A percentile compares a stretch with the other conserved stretches of the same genome.
Conservation (phyloP, 352 stramenopile species). For the Globisporangium ultimum region DNA sequence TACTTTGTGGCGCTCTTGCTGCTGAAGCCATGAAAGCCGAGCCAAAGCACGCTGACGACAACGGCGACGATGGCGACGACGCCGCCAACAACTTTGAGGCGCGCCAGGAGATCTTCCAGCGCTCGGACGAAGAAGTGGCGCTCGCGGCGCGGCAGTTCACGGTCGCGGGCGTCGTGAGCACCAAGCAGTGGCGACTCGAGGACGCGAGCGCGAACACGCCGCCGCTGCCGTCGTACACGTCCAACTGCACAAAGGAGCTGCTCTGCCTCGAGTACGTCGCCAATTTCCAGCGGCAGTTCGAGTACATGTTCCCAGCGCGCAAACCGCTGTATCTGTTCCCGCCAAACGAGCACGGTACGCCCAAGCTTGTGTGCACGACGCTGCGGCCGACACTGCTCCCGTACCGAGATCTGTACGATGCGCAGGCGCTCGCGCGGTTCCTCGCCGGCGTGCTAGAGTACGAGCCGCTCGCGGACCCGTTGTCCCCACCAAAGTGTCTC, state of each 20-base stretch:
- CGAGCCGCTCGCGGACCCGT: slow-evolving; percentile 89
- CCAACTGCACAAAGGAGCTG: slow-evolving; percentile 88
- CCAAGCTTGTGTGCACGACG: slow-evolving; percentile 95
- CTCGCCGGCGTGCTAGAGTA: slow-evolving; percentile 91
- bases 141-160: slow-evolving; percentile 69
- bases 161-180: slow-evolving; percentile 71
- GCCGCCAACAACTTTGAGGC: slow-evolving; percentile 38
- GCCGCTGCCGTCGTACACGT: slow-evolving; percentile 31
- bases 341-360: slow-evolving; percentile 89
- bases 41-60: slow-evolving; percentile 28
- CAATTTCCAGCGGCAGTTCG: slow-evolving; percentile 89
- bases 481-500: slow-evolving; percentile 67
- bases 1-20: slow-evolving; percentile 4
- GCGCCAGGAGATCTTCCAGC: slow-evolving; percentile 44
- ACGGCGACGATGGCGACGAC: slow-evolving; percentile 3
- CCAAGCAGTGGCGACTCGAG: slow-evolving; percentile 72
- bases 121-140: slow-evolving; percentile 52
- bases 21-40: slow-evolving; percentile 46
- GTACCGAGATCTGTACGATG: slow-evolving; percentile 90
- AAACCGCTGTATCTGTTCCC: slow-evolving; percentile 86
- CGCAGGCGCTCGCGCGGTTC: slow-evolving; percentile 82
- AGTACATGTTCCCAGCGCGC: slow-evolving; percentile 73
- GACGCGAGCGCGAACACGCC: slow-evolving; percentile 40
- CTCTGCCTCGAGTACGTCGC: slow-evolving; percentile 93
- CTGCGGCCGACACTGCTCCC: slow-evolving; percentile 91